A percentile compares a stretch with the other conserved stretches of the same genome.
Conservation (phyloP, 2,329 filamentous ascomycete genomes). For the Rasamsonia emersonii region DNA sequence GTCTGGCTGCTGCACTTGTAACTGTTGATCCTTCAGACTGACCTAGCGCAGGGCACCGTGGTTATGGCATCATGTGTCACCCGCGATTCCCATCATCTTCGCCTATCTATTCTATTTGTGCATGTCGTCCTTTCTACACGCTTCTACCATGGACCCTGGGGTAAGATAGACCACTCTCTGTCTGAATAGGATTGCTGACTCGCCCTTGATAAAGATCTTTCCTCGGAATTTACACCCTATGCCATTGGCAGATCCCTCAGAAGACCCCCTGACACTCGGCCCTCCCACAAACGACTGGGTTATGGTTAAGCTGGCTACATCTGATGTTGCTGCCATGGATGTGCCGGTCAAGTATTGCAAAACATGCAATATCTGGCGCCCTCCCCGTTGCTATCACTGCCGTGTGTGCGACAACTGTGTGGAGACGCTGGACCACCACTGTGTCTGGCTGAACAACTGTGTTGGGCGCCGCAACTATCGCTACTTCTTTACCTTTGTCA, state of each 20-base stretch:
- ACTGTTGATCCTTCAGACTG: conserved; percentile 7
- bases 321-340: conserved; percentile 79
- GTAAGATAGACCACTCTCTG: conserved; percentile 45
- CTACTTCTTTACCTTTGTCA: conserved; percentile 91
- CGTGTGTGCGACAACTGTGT: conserved; percentile 95
- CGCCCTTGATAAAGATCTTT: conserved; percentile 61
- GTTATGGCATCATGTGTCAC: conserved; percentile 78
- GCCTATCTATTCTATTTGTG: conserved; percentile 87
- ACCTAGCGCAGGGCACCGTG: conserved; percentile 54
- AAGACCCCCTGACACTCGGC: conserved; percentile 72
- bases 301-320: conserved; percentile 72
- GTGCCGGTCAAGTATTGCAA: conserved; percentile 98
- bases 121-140: conserved; percentile 88
- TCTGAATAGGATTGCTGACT: conserved; percentile 6
- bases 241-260: conserved; percentile 63
- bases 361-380: conserved; percentile 95
- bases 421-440: conserved; percentile 96
- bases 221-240: conserved; percentile 87
- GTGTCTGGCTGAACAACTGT: conserved; percentile 98
- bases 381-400: conserved; percentile 91
- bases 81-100: conserved; percentile 80
- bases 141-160: conserved; percentile 84
- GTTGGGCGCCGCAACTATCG: conserved; percentile 95
- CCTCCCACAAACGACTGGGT: conserved; percentile 91
- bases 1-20: conserved; percentile 19